Evolutionary conservation across 1,284 basidiomycete species (phyloP), one percentile per base, ranked within the genome.

Genomic region (Phaffia rhodozyma): DNA sequence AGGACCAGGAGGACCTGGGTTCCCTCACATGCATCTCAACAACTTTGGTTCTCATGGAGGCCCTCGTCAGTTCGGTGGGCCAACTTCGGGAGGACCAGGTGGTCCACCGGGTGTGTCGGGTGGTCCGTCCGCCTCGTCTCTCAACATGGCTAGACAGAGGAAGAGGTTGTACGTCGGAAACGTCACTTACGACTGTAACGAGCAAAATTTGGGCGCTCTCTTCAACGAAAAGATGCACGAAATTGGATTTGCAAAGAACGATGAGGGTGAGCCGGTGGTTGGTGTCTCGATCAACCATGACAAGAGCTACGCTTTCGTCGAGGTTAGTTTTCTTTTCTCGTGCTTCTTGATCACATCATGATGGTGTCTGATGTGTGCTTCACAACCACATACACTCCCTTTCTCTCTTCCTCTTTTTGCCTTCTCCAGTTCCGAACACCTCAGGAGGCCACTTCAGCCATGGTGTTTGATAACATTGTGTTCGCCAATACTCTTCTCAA

Each of bases 181-280:
- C 78, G 90, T 99, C 70, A 91, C 90, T 1, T 85, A 87, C 20
- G 87, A 89, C 55, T 88, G 93, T 72, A 94, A 86, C 71, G 93
- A 97, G 74, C 83, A 86, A 71, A 89, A 87, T 73, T 79, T 98
- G 55, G 83, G 86, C 23, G 85, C 89, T 58, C 94, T 97, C 79
- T 96, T 97, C 84, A 97, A 97, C 72, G 79, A 81, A 64, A 90
- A 94, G 78, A 97, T 98, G 92, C 83, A 82, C 56, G 91, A 97
- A 75, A 87, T 90, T 81, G 83, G 83, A 65, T 84, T 92, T 66
- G 86, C 86, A 25, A 86, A 85, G n/a, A 84, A 85, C 29, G 82
- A 81, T n/a, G 82, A 85, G 20, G 91, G 89, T 47, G 91, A 93
- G 68, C 89, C 94, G 16, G 90, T 97, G 49, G 81, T 93, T 29